These are phyloP conservation scores for Paspalum notatum DNA, from an alignment of 176 grass and related monocot genomes.

Conservation along the genomic window DNA sequence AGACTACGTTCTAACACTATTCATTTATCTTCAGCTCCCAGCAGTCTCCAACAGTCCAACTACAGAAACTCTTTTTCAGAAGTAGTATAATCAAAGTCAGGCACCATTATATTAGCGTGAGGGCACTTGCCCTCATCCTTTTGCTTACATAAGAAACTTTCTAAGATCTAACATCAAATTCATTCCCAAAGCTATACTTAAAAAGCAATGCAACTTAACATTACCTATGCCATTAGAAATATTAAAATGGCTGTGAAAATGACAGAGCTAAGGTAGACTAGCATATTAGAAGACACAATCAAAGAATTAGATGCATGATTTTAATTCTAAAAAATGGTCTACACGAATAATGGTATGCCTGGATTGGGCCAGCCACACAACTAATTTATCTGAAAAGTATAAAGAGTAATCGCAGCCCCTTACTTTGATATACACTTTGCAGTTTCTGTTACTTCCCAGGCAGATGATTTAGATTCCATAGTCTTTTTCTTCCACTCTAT, in stretches of 20 bases:
- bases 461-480: conserved; percentile 64
- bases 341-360: conserved; percentile 4
- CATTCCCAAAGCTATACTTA: background rate
- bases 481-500: conserved; percentile 85
- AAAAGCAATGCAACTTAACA: background rate
- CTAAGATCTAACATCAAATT: conserved; percentile 4
- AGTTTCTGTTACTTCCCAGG: conserved; percentile 66
- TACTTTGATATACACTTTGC: conserved; percentile 77
- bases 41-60: background rate
- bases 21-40: background rate
- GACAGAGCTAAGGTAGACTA: background rate
- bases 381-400: conserved; percentile 8
- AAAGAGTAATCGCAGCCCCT: conserved; percentile 20
- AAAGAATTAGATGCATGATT: conserved; percentile 7
- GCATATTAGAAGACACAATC: conserved; percentile 21
- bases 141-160: background rate
- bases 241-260: background rate
- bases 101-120: conserved; percentile 8
- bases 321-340: conserved; percentile 8
- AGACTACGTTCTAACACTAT: conserved; percentile 1
- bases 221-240: background rate
- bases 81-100: background rate
- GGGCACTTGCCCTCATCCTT: conserved; percentile 12
- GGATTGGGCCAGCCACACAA: background rate
- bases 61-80: background rate